These are phyloP conservation scores for Physocladia obscura DNA, from an alignment of 192 early-diverging fungal species.

Conservation along the genomic window DNA sequence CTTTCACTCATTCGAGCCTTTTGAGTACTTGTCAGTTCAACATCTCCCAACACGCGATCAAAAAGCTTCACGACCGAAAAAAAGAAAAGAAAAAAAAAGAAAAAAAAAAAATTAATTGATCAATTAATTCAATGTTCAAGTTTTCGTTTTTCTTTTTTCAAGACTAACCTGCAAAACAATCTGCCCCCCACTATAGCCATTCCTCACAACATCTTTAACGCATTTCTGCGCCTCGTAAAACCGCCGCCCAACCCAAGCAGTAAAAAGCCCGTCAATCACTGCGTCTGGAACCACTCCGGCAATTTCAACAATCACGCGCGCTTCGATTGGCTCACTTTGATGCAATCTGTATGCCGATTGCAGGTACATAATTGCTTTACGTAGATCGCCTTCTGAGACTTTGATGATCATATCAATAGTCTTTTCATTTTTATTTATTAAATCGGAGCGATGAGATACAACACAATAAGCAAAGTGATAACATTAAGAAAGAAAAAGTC, in stretches of 20 bases:
- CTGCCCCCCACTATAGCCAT: constrained; percentile 75
- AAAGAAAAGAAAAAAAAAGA: neutral
- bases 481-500: neutral
- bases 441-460: too few relatives aligned
- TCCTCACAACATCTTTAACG: constrained; percentile 60
- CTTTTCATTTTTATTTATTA: too few relatives aligned
- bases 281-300: constrained; percentile 74
- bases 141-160: too few relatives aligned
- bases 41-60: constrained; percentile 60
- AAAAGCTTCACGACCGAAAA: constrained; percentile 52
- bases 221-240: constrained; percentile 48
- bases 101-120: neutral
- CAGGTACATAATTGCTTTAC: constrained; percentile 88
- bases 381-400: constrained; percentile 84
- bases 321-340: constrained; percentile 45
- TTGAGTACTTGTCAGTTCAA: constrained; percentile 62
- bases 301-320: constrained; percentile 69
- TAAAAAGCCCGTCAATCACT: constrained; percentile 62
- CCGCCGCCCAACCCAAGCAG: constrained; percentile 51
- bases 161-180: constrained; percentile 67
- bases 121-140: neutral
- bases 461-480: too few relatives aligned
- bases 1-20: constrained; percentile 70
- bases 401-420: constrained; percentile 67
- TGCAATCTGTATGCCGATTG: constrained; percentile 77